Base-by-base conservation (phyloP, 495 filamentous ascomycete genomes). In the Friedmanniomyces endolithicus region DNA sequence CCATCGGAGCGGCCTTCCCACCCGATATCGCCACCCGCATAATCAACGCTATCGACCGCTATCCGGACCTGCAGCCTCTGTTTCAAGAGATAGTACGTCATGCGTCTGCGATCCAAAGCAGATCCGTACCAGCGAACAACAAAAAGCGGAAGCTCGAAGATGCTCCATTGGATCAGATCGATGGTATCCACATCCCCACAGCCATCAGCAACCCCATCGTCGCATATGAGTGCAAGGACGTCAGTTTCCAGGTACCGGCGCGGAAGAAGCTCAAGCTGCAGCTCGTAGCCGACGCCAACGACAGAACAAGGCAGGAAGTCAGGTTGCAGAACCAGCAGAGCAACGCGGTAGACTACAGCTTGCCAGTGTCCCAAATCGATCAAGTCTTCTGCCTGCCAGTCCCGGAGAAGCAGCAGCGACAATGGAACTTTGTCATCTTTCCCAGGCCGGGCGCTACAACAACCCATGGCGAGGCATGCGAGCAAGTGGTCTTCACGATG, bases 211-310 rank as follows among this genome's bases (percentile, higher is more conserved):
- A 49, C 7, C 33, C 56, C 29, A 48, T 39, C 23, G 37, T 48
- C 16, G 25, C 27, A 2, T 61, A 52, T 45, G 55, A 55, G 22
- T 55, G 45, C 52, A 57, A 55, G 31, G 67, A 70, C 20, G 61
- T 67, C 53, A 67, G 64, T 56, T 68, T 71, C 53, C 64, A 64
- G 20, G 56, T 69, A 6, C 92, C 92, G 16, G 84, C 87, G 71
- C 76, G 92, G 57, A 98, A 96, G 73, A 98, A 97, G 73, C 82
- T 90, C 63, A 85, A 78, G 40, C 71, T 97, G 27, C 84, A 87
- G 69, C 73, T 97, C 16, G 51, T 68, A 16, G 24, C 27, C 1
- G 43, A 50, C 17, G 48, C 45, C 23, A 68, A 67, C 17, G 67
- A 69, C 72, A 79, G 64, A 60, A 74, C 61, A 60, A 53, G 17